Evolutionary conservation across 371 early-diverging fungal genomes (phyloP).

Genomic region (Lichtheimia ornata): DNA sequence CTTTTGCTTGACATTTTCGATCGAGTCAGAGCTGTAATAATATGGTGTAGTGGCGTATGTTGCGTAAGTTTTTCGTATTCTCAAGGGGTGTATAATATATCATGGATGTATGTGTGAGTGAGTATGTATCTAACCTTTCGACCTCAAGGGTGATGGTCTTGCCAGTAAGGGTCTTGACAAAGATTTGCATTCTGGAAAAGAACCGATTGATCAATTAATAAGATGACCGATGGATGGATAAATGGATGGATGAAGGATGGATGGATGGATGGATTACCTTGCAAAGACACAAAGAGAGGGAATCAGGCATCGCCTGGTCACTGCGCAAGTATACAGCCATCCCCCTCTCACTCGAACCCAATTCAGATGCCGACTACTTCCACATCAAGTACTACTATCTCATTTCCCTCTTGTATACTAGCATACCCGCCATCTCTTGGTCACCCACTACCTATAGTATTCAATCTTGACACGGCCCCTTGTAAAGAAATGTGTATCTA

Average conservation of each 20-base stretch:
- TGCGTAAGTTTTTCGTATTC: not conserved
- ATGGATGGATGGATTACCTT: constrained; percentile 21
- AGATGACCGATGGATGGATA: constrained; percentile 7
- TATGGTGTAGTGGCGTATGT: constrained; percentile 54
- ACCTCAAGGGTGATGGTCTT: constrained; percentile 97
- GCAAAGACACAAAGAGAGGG: constrained; percentile 8
- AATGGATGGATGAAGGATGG: constrained; percentile 22
- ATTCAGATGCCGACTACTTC: too few species aligned
- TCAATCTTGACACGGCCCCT: too few species aligned
- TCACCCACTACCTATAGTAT: too few species aligned
- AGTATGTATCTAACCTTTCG: constrained; percentile 68
- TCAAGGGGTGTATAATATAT: constrained; percentile 68
- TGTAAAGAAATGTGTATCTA: too few species aligned
- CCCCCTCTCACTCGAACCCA: too few species aligned
- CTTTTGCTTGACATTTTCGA: constrained; percentile 87
- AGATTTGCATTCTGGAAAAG: constrained; percentile 66
- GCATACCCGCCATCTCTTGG: too few species aligned
- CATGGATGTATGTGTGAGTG: constrained; percentile 34
- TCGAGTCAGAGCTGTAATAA: constrained; percentile 56
- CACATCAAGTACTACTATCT: too few species aligned
- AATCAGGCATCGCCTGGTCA: not conserved
- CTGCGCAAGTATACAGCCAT: too few species aligned
- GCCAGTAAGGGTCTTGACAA: constrained; percentile 89
- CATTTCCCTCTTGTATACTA: too few species aligned
- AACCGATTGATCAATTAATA: constrained; percentile 1